These are phyloP conservation scores for Penicillium riverlandense DNA, from an alignment of 495 filamentous ascomycete genomes.

Conservation along the genomic window DNA sequence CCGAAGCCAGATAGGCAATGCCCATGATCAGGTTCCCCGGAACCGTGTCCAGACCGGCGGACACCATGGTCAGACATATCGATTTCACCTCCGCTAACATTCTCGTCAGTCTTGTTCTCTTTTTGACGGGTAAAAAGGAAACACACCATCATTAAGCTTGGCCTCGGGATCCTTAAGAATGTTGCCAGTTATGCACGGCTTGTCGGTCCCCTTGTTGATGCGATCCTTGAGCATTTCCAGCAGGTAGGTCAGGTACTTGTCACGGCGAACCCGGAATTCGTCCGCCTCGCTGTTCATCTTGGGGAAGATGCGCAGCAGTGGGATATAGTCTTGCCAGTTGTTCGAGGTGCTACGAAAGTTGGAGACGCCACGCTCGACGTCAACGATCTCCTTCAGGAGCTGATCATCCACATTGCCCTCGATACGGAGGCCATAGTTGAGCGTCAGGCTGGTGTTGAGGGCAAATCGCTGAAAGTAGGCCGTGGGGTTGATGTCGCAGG, in stretches of 20 bases:
- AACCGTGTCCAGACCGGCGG: slow-evolving; percentile 62
- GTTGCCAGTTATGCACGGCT: slow-evolving; percentile 64
- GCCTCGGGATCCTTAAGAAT: slow-evolving; percentile 60
- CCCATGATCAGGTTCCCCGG: slow-evolving; percentile 65
- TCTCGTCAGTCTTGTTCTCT: neutral
- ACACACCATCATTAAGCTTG: slow-evolving; percentile 51
- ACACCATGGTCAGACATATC: slow-evolving; percentile 71
- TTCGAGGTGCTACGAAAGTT: slow-evolving; percentile 61
- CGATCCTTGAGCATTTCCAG: slow-evolving; percentile 52
- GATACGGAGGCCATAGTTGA: slow-evolving; percentile 62
- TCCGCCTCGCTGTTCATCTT: slow-evolving; percentile 45
- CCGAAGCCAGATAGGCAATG: slow-evolving; percentile 60
- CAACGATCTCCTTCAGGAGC: slow-evolving; percentile 54
- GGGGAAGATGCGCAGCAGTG: slow-evolving; percentile 51
- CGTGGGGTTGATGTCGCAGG: slow-evolving; percentile 55
- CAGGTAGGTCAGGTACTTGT: slow-evolving; percentile 52
- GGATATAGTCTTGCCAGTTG: slow-evolving; percentile 68
- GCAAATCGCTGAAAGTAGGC: slow-evolving; percentile 62
- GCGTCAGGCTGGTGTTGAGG: slow-evolving; percentile 56
- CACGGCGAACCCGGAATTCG: slow-evolving; percentile 46
- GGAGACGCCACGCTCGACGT: slow-evolving; percentile 55
- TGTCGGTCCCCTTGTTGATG: slow-evolving; percentile 55
- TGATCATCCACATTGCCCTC: slow-evolving; percentile 50
- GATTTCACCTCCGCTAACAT: slow-evolving; percentile 57
- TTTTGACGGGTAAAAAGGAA: neutral